Percentiles rank a stretch among this genome's conserved stretches.
Evolutionary conservation across 208 protist species (phyloP).

Genomic region (Crithidia bombi): DNA sequence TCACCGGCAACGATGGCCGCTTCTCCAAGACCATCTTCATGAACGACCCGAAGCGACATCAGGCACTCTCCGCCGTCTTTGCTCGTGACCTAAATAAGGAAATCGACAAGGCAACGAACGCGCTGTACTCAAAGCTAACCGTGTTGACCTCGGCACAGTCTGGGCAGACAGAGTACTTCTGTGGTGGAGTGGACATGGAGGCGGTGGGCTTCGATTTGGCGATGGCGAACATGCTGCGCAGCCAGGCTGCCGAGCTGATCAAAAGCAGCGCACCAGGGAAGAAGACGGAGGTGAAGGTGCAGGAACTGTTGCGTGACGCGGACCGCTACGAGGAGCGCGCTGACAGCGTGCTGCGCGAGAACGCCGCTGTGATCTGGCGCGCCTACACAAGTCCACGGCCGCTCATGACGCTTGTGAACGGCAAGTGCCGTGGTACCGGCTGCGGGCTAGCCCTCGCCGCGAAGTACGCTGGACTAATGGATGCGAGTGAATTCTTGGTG

Average conservation of each 20-base stretch:
- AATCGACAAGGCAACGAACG: constrained; percentile 87
- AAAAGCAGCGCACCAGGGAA: constrained; percentile 8
- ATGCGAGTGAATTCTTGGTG: constrained; percentile 87
- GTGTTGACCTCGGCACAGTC: constrained; percentile 90
- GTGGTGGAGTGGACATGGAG: constrained; percentile 76
- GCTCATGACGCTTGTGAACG: constrained; percentile 90
- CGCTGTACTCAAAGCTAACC: constrained; percentile 84
- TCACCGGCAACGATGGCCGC: constrained; percentile 83
- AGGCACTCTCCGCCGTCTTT: constrained; percentile 71
- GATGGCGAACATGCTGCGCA: constrained; percentile 62
- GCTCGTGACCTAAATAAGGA: constrained; percentile 65
- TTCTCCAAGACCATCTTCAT: constrained; percentile 91
- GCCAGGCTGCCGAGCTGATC: constrained; percentile 21
- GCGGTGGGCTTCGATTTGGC: constrained; percentile 68
- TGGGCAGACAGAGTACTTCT: constrained; percentile 87
- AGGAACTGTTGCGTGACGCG: constrained; percentile 68
- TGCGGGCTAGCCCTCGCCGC: constrained; percentile 81
- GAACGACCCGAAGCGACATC: constrained; percentile 81
- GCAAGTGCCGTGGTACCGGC: constrained; percentile 86
- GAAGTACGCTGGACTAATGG: constrained; percentile 87
- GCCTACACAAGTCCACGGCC: constrained; percentile 79
- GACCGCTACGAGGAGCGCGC: constrained; percentile 77
- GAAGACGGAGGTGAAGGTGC: constrained; percentile 37
- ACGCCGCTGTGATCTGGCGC: constrained; percentile 83
- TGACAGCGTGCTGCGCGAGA: constrained; percentile 74